Conservation (phyloP, 306 rosid species). For the Gleditsia sinensis region DNA sequence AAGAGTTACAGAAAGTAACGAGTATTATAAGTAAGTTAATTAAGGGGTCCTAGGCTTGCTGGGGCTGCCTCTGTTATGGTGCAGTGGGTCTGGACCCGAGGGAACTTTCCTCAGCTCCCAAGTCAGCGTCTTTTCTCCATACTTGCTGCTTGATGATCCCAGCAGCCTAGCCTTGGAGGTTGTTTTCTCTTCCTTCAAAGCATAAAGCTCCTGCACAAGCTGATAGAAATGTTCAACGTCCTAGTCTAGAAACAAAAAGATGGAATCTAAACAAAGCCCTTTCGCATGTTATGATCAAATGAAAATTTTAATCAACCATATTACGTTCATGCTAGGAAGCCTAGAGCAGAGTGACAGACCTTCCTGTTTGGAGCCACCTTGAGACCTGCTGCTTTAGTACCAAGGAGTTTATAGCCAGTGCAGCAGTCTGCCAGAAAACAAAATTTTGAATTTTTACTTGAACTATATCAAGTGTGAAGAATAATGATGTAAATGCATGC, state of each 20-base stretch:
- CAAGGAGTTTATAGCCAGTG: conserved; percentile 34
- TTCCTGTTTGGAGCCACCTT: conserved; percentile 44
- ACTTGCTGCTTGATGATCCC: conserved; percentile 38
- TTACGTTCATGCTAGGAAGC: no score
- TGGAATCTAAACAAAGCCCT: not conserved
- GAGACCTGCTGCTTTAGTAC: conserved; percentile 27
- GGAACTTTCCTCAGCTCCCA: conserved; percentile 66
- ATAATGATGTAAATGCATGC: no score
- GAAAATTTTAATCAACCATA: no score
- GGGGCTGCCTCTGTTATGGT: conserved; percentile 60
- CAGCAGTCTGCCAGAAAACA: conserved; percentile 40
- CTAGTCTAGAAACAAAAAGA: no score
- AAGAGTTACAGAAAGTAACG: no score
- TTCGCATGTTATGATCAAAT: not conserved
- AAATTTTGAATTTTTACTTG: not conserved
- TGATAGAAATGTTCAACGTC: no score
- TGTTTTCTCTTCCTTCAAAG: conserved; percentile 31
- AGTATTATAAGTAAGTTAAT: no score
- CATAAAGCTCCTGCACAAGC: conserved; percentile 39
- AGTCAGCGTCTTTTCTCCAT: no score
- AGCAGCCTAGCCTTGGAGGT: conserved; percentile 21
- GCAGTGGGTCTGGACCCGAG: conserved; percentile 69
- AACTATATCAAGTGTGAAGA: not conserved
- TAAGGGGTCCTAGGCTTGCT: conserved; percentile 56
- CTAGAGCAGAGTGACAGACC: conserved; percentile 32